Evolutionary conservation across 257 asterid species (phyloP), one percentile per base, ranked within the genome.

Genomic region (Jasminum sambac): DNA sequence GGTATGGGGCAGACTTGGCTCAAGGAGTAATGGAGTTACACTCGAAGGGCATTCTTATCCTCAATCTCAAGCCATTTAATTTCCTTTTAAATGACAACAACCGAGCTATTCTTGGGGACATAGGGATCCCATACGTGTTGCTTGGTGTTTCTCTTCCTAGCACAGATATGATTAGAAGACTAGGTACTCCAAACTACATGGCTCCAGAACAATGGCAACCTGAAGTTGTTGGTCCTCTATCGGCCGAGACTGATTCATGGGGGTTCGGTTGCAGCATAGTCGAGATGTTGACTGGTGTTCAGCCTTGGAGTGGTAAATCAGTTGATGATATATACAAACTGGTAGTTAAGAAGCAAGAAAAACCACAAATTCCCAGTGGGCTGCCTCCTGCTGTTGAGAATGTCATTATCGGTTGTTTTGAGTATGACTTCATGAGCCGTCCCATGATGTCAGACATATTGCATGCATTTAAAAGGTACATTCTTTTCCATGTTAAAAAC

Each of bases 201-300:
- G 96, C 97, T 74, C 97, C 98, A 4, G 98, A 92, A 60, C 97
- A 93, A 76, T 93, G 98, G 97, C 86, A 83, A 37, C 96, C 97
- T 2, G 98, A 90, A 79, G 84, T 87, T 68, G 86, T 89, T 68
- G 98, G 97, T 63, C 98, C 97, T 0, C 60, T 93, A 68, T 84
- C 97, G 24, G 82, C 84, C 37, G 97, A 93, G 86, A 85, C 96
- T 44, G 96, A 93, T 81, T 93, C 97, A 3, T 93, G 98, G 97
- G 96, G 96, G 71, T 92, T 93, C 43, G 97, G 90, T 42, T 90
- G 95, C 90, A 84, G 96, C 72, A 83, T 92, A 43, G 76, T 90
- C 81, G 98, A 92, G 79, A 90, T 93, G 97, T 71, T 93, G 68
- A 88, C 96, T 38, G 98, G 98, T 23, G 67, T 63, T 74, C 90